Conservation (phyloP, 2,329 filamentous ascomycete genomes). For the Hirsutella minnesotensis region DNA sequence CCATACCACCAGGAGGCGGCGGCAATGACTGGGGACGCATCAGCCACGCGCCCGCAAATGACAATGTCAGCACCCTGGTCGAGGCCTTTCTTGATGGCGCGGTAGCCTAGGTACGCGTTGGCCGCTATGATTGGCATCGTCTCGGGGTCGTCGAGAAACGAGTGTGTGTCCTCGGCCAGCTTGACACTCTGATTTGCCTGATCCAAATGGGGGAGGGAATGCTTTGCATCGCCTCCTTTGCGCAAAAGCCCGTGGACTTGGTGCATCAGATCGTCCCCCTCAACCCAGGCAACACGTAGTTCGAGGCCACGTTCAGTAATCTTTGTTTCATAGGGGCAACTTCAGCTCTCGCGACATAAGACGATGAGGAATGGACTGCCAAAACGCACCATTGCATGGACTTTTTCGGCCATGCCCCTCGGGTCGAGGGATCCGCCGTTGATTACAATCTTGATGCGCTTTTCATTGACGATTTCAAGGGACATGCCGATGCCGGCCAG, state of each 20-base stretch:
- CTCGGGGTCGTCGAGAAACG: slow-evolving; percentile 8
- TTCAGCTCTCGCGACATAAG: no score
- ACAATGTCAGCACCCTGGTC: slow-evolving; percentile 27
- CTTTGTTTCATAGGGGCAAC: slow-evolving; percentile 1
- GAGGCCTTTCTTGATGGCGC: slow-evolving; percentile 26
- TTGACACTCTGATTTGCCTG: slow-evolving; percentile 8
- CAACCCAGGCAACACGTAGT: slow-evolving; percentile 24
- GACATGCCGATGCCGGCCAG: slow-evolving; percentile 13
- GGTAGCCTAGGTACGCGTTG: slow-evolving; percentile 40
- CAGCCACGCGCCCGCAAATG: slow-evolving; percentile 29
- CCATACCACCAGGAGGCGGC: slow-evolving; percentile 40
- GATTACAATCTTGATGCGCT: slow-evolving; percentile 40
- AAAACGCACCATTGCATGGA: slow-evolving; percentile 8
- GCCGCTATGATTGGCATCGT: slow-evolving; percentile 13
- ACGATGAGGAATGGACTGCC: no score
- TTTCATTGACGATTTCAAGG: slow-evolving; percentile 23
- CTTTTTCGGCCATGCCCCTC: slow-evolving; percentile 29
- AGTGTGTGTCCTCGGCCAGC: slow-evolving; percentile 7
- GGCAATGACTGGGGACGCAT: slow-evolving; percentile 36
- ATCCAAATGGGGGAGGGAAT: slow-evolving; percentile 12
- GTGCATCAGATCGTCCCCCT: slow-evolving; percentile 23
- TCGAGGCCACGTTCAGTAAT: slow-evolving; percentile 13
- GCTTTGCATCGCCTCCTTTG: neutral
- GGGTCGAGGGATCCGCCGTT: slow-evolving; percentile 47
- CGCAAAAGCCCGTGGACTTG: slow-evolving; percentile 5